Evolutionary conservation across 306 rosid species (phyloP).

Genomic region (Malus sieversii): DNA sequence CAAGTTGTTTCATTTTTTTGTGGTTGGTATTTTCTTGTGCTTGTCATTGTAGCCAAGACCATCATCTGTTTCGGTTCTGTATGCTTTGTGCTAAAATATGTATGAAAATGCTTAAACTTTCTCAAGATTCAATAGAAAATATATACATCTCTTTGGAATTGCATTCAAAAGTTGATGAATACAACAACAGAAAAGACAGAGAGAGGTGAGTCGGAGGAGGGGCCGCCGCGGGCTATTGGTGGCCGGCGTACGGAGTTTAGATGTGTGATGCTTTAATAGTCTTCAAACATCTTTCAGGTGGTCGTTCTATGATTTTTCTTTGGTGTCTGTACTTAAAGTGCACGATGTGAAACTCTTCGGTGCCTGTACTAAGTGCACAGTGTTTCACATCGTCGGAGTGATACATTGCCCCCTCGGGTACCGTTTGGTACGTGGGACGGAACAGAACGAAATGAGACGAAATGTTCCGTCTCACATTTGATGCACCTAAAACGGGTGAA

Average conservation of each 20-base stretch:
- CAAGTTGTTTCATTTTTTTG: constrained; percentile 28
- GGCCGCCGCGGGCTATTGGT: background rate
- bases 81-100: background rate
- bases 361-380: no score
- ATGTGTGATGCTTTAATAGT: no score
- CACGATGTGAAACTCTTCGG: no score
- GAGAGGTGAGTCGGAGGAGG: background rate
- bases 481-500: no score
- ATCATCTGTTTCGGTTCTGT: background rate
- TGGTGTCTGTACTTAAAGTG: no score
- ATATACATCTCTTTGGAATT: background rate
- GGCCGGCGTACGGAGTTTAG: background rate
- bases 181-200: background rate
- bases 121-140: background rate
- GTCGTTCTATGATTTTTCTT: no score
- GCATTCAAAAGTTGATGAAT: no score
- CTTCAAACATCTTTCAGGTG: no score
- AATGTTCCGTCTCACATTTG: no score
- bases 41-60: constrained; percentile 16
- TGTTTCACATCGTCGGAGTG: no score
- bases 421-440: no score
- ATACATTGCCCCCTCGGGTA: no score
- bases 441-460: accelerated
- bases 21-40: constrained; percentile 23
- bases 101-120: background rate